Percentiles rank a stretch among this genome's conserved stretches.
Conservation (phyloP, 805 yeast genomes). For the Pichia gijzeniarum region DNA sequence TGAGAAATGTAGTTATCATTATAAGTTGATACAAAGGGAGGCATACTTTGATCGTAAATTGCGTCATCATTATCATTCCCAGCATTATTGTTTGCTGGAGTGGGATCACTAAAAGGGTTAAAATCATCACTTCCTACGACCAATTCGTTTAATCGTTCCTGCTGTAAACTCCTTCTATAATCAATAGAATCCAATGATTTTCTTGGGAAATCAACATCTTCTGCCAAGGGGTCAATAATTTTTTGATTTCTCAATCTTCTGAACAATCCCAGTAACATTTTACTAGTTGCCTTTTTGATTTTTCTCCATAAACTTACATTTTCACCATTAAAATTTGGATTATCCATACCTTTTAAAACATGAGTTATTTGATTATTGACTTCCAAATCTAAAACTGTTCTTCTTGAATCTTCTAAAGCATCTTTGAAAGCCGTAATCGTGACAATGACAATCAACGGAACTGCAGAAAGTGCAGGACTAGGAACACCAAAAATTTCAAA, state of each 20-base stretch:
- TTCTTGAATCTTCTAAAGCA: conserved; percentile 73
- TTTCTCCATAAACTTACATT: conserved; percentile 62
- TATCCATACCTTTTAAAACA: conserved; percentile 47
- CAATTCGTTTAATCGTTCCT: conserved; percentile 10
- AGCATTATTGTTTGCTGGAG: conserved; percentile 14
- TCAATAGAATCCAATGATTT: conserved; percentile 32
- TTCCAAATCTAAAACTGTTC: conserved; percentile 66
- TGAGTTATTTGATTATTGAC: conserved; percentile 71
- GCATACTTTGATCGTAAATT: conserved; percentile 11
- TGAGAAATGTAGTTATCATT: conserved; percentile 12
- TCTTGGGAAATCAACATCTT: conserved; percentile 15
- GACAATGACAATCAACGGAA: conserved; percentile 75
- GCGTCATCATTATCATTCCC: conserved; percentile 5
- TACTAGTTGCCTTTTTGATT: conserved; percentile 45
- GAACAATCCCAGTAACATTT: conserved; percentile 12
- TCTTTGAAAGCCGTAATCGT: conserved; percentile 70
- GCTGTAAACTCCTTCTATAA: conserved; percentile 25
- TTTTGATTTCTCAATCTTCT: conserved; percentile 21
- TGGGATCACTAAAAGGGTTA: conserved; percentile 24
- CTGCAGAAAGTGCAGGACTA: conserved; percentile 66
- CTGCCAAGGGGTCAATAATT: conserved; percentile 24
- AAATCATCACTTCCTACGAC: conserved; percentile 15
- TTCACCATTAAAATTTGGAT: conserved; percentile 58
- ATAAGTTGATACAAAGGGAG: conserved; percentile 27
- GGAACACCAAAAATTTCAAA: conserved; percentile 78